These are phyloP conservation scores for Rossbeevera mucosa DNA, from an alignment of 768 basidiomycete species.

Conservation along the genomic window DNA sequence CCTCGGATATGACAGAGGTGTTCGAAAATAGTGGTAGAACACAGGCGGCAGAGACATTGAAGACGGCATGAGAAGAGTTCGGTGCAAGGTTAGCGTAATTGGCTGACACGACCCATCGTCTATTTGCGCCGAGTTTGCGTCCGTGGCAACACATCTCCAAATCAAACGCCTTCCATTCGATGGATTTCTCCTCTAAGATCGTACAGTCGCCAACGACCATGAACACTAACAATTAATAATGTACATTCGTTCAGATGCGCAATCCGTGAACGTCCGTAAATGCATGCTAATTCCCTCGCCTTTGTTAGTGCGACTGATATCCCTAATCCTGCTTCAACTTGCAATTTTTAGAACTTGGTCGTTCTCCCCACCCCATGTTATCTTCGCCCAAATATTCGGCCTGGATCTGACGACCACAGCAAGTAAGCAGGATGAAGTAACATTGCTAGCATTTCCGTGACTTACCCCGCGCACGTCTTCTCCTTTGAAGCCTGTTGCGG, in stretches of 20 bases:
- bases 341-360: constrained; percentile 8
- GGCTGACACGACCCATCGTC: background rate
- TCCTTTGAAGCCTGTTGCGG: constrained; percentile 18
- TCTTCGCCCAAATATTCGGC: constrained; percentile 27
- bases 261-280: background rate
- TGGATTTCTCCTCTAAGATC: background rate
- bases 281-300: background rate
- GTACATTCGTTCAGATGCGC: background rate
- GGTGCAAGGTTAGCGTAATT: background rate
- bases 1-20: constrained; percentile 71
- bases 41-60: constrained; percentile 58
- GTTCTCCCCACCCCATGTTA: constrained; percentile 26
- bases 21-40: constrained; percentile 70
- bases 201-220: background rate
- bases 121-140: background rate
- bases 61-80: constrained; percentile 11
- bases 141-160: background rate
- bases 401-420: constrained; percentile 8
- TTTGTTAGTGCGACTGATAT: background rate
- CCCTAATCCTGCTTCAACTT: background rate
- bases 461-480: constrained; percentile 20
- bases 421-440: background rate
- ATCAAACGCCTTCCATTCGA: background rate
- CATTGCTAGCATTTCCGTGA: background rate
- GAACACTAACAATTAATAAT: background rate